Conservation (phyloP, 345 rosid species). For the Eucalyptus cloeziana region DNA sequence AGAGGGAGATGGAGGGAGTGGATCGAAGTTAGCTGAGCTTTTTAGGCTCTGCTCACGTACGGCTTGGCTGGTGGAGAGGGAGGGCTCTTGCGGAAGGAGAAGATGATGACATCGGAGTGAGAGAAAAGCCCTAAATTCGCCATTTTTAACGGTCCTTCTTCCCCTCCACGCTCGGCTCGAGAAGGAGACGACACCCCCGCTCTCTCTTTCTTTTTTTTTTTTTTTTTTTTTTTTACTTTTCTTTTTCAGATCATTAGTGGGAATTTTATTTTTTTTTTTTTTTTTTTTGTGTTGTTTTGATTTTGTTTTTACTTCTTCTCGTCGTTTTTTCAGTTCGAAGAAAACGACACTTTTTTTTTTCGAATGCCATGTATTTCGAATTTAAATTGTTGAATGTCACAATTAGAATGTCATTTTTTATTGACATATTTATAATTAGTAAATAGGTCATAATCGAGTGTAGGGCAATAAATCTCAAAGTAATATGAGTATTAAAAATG, state of each 20-base stretch:
- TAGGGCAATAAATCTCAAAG: too few relatives aligned
- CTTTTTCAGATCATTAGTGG: not conserved
- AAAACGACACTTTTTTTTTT: not conserved
- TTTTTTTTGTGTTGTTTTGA: not conserved
- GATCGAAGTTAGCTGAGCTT: not conserved
- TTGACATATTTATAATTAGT: too few relatives aligned
- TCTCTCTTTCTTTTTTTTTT: not conserved
- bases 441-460: too few relatives aligned
- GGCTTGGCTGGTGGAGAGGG: not conserved
- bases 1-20: not conserved
- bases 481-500: too few relatives aligned
- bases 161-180: not conserved
- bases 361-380: not conserved
- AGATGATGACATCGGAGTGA: not conserved
- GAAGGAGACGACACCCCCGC: not conserved
- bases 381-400: not conserved
- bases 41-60: not conserved
- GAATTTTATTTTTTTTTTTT: too few relatives aligned
- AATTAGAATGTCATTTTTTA: too few relatives aligned
- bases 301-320: not conserved
- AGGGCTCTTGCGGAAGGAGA: not conserved
- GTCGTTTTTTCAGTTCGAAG: not conserved
- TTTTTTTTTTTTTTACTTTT: not conserved
- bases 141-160: not conserved
- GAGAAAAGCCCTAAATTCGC: not conserved